Base-by-base conservation (phyloP, 2,329 filamentous ascomycete genomes). In the Massarina eburnea region DNA sequence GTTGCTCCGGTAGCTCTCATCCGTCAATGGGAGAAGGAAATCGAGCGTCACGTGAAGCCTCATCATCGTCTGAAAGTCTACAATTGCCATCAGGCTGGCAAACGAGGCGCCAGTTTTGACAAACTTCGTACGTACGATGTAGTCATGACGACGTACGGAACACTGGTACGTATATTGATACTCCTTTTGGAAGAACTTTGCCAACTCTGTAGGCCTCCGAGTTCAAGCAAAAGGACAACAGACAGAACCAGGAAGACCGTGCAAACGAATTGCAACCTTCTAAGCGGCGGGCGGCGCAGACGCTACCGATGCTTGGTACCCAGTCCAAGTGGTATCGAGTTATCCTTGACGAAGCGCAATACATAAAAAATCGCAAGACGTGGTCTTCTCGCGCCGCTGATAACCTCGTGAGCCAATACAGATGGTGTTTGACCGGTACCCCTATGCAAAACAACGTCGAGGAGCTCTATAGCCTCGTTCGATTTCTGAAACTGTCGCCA, bases 11-110 rank as follows among this genome's bases (percentile, higher is more conserved):
- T 95, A 9, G 85, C 89, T 3, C 74, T 96, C 14, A 80, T 95
- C 66, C 81, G 84, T 14, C 91, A 96, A 65, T 96, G 91, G 91
- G 83, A 88, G 59, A 80, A 84, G 38, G 91, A 96, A 67, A 89
- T 96, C 37, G 68, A 76, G 46, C 80, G 77, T 29, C 91, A 91
- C 67, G 70, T 94, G 27, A 83, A 83, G 0, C 71, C 72, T 0
- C 62, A 61, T 14, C 75, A 87, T 61, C 73, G 76, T 24, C 71
- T 95, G 12, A 82, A 76, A 0, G 83, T 89, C 1, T 83, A 81
- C 54, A 78, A 91, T 24, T 80, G 89, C 45, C 89, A 95, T 60
- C 81, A 82, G 2, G 56, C 55, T 6, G 72, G 73, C 18, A 86
- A 80, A 51, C 17, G 20, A 8, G 70, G 74, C n/a, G 71, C 56